These are phyloP conservation scores for Beta lomatogona DNA, from an alignment of 179 eudicot species.

Conservation along the genomic window DNA sequence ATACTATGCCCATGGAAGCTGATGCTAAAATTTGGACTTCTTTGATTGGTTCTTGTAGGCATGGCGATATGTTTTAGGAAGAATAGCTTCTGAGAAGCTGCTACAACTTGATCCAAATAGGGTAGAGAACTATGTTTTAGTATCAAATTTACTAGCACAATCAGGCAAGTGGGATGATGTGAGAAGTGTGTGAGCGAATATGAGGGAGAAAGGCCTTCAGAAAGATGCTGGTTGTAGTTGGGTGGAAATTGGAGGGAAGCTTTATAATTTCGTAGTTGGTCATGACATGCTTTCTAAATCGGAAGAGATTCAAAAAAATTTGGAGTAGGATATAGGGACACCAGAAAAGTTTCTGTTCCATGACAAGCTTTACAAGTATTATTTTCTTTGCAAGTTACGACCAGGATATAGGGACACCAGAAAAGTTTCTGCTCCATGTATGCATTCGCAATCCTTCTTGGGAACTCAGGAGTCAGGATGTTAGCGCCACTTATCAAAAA, in stretches of 20 bases:
- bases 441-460: no score
- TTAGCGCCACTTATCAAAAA: no score
- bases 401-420: no score
- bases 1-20: constrained; percentile 50
- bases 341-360: no score
- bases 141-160: constrained; percentile 57
- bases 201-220: constrained; percentile 48
- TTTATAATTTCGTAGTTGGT: no score
- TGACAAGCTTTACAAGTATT: no score
- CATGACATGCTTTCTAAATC: no score
- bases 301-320: no score
- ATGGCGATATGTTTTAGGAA: constrained; percentile 46
- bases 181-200: constrained; percentile 42
- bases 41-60: constrained; percentile 57
- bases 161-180: constrained; percentile 55
- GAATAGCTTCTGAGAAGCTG: constrained; percentile 47
- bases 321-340: no score
- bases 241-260: constrained; percentile 36
- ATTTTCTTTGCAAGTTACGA: no score
- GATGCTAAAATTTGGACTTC: constrained; percentile 61
- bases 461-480: no score
- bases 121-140: constrained; percentile 52
- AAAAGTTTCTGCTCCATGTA: no score
- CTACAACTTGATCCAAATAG: constrained; percentile 45
- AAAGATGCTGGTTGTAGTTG: constrained; percentile 59